phyloP scores from a whole-genome alignment of 345 rosid genomes.

The Gossypium australe region DNA sequence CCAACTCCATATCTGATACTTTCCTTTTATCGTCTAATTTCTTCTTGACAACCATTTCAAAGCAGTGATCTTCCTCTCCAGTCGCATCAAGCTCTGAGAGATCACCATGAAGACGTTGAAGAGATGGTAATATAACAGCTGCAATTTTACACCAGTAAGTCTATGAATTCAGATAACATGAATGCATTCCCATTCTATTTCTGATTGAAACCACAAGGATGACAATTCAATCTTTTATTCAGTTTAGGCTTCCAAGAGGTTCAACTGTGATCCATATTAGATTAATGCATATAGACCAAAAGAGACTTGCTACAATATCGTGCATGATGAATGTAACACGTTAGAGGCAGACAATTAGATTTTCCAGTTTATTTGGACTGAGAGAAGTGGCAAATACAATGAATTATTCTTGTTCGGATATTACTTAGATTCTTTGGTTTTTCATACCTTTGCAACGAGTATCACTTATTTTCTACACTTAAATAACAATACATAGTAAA shows the following conservation, averaged over 20 bases:
- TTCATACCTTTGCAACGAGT: too few relatives aligned
- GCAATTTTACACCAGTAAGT: constrained; percentile 13
- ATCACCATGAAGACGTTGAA: constrained; percentile 37
- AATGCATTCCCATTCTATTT: neutral
- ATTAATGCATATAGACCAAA: neutral
- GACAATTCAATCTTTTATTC: neutral
- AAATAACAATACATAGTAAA: neutral
- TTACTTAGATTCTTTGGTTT: too few relatives aligned
- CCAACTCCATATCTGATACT: constrained; percentile 24
- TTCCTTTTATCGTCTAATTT: constrained; percentile 20
- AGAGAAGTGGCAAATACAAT: neutral
- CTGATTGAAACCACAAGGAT: neutral
- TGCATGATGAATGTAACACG: neutral
- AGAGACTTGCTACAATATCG: neutral
- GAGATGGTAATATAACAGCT: constrained; percentile 49
- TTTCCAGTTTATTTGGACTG: neutral
- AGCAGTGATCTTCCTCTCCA: constrained; percentile 8
- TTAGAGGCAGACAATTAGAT: neutral
- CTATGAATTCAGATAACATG: neutral
- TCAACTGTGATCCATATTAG: too few relatives aligned
- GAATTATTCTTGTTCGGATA: neutral
- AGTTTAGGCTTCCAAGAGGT: neutral
- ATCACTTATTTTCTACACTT: too few relatives aligned
- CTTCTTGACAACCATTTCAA: constrained; percentile 21
- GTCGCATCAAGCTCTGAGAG: constrained; percentile 26